Conservation (phyloP, 352 stramenopile species). For the Stramenopiles sp. region DNA sequence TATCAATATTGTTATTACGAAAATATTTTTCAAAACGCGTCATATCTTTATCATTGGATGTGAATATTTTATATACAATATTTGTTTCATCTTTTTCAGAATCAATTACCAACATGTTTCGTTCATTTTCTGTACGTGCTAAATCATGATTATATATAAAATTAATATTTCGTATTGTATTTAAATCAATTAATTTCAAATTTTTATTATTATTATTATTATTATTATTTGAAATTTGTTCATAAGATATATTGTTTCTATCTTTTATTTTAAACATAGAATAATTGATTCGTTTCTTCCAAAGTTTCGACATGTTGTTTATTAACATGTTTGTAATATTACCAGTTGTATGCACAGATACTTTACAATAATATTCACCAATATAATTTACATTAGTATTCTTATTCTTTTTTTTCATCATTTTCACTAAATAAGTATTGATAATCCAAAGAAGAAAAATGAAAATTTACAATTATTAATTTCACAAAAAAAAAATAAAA, state of each 20-base stretch:
- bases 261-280: not conserved
- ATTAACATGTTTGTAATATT: not conserved
- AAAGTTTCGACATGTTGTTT: not conserved
- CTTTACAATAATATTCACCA: not conserved
- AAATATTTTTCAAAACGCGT: not conserved
- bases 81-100: not conserved
- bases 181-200: not conserved
- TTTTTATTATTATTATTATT: not conserved
- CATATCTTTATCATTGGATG: not conserved
- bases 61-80: not conserved
- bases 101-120: no score
- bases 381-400: slow-evolving; percentile 5
- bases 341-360: not conserved
- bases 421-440: no score
- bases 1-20: not conserved
- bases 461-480: no score
- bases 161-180: not conserved
- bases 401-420: no score
- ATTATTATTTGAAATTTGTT: not conserved
- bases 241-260: not conserved
- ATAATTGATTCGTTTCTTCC: not conserved
- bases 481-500: no score
- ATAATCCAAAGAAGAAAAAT: no score
- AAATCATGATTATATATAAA: no score
- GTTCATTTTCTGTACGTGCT: no score